Conservation (phyloP, 2,329 filamentous ascomycete species). For the Scedosporium dehoogii region DNA sequence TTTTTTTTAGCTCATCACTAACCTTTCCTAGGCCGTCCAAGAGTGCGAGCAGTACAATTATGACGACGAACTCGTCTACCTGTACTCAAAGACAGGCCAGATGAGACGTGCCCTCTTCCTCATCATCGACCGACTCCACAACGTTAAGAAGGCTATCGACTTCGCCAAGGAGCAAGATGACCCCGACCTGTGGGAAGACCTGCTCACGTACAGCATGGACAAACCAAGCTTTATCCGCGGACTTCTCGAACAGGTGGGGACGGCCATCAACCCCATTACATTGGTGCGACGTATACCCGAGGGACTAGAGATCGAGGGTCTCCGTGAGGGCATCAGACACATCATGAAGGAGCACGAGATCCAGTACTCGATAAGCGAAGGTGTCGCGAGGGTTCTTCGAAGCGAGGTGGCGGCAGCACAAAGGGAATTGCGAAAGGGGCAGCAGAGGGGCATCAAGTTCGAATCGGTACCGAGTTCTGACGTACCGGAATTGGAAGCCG, state of each 20-base stretch:
- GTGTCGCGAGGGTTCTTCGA: conserved; percentile 75
- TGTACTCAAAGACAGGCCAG: conserved; percentile 90
- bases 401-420: conserved; percentile 84
- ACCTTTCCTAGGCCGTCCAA: conserved; percentile 43
- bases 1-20: background rate
- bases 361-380: conserved; percentile 82
- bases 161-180: conserved; percentile 94
- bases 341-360: conserved; percentile 96
- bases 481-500: conserved; percentile 32
- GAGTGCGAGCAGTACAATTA: conserved; percentile 76
- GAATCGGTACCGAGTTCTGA: conserved; percentile 48
- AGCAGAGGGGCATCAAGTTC: conserved; percentile 82
- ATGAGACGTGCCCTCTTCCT: conserved; percentile 85
- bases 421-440: conserved; percentile 66
- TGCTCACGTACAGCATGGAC: conserved; percentile 94
- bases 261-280: conserved; percentile 82
- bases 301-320: conserved; percentile 82
- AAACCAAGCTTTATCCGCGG: conserved; percentile 91
- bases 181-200: conserved; percentile 86
- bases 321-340: conserved; percentile 77
- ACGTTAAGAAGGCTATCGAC: conserved; percentile 84
- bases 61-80: conserved; percentile 86
- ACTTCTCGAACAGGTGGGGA: conserved; percentile 86
- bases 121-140: conserved; percentile 85
- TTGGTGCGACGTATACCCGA: conserved; percentile 86